Base-by-base conservation (phyloP, 352 stramenopile genomes). In the Pythium pectinolyticum region DNA sequence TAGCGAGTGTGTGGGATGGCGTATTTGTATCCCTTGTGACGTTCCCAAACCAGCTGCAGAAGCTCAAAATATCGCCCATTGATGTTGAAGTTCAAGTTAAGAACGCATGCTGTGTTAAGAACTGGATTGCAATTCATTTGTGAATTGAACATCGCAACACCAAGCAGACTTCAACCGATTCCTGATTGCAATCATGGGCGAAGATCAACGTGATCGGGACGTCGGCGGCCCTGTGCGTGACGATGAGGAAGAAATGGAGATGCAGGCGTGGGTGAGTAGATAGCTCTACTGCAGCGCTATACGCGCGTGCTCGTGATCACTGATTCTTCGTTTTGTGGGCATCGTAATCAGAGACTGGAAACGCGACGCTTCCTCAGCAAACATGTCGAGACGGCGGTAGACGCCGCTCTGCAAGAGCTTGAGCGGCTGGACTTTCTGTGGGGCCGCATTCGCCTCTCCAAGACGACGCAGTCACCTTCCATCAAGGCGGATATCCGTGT, bases 401-500 rank as follows among this genome's bases (percentile, higher is more conserved):
- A 80, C 40, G 76, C 70, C 20, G 80, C 81, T 30, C 63, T 80
- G 41, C 73, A 84, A 17, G 84, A 93, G 55, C 66, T 93, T 10
- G 84, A 93, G 64, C 84, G 79, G 20, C 77, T 93, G n/a, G 82
- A 93, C 60, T 88, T 93, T 59, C 76, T 93, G 31, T 93, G 84
- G 82, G 82, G 84, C 8, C 74, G 80, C 57, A 93, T 93, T 51
- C 84, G 84, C 20, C 84, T 86, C 45, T 80, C 82, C 45, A 81
- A 80, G 22, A 58, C 70, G 17, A 70, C 64, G 19, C 37, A 65
- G 19, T 79, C 74, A 25, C 67, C 78, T 3, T 66, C 61, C 11
- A 78, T 93, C 63, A 90, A 89, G 61, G 82, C 73, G 5, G 78
- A 89, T 20, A 77, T 93, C 53, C 82, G 80, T 31, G 72, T 93